phyloP scores from a whole-genome alignment of 1,139 yeast genomes.

The Taiozyma onychis region DNA sequence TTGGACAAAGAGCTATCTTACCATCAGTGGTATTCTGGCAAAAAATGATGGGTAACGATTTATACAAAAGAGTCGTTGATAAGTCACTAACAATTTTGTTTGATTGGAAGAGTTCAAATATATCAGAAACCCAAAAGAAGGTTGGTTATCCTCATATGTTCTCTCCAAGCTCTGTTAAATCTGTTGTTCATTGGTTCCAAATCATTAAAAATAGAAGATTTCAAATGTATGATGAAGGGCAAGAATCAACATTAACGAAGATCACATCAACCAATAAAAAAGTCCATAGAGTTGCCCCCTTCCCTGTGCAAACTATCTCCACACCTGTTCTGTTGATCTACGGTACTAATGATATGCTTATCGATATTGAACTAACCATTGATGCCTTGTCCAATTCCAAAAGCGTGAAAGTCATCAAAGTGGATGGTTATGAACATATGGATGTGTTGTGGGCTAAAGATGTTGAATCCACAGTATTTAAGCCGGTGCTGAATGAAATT shows the following conservation, averaged over 20 bases:
- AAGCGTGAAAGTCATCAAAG: constrained; percentile 38
- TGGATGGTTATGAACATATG: constrained; percentile 63
- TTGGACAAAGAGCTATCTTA: constrained; percentile 62
- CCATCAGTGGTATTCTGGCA: constrained; percentile 76
- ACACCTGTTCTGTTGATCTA: constrained; percentile 66
- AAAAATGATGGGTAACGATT: constrained; percentile 65
- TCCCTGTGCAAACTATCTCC: constrained; percentile 49
- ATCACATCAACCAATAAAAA: constrained; percentile 20
- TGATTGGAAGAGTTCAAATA: constrained; percentile 66
- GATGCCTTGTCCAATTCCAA: constrained; percentile 39
- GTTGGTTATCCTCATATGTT: constrained; percentile 76
- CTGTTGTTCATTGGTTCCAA: constrained; percentile 92
- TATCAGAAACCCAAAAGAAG: constrained; percentile 60
- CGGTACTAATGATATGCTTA: constrained; percentile 71
- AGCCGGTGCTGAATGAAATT: constrained; percentile 21
- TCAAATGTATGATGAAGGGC: constrained; percentile 56
- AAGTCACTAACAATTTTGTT: constrained; percentile 50
- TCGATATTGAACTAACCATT: constrained; percentile 70
- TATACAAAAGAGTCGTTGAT: constrained; percentile 58
- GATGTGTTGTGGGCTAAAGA: constrained; percentile 86
- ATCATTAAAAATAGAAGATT: constrained; percentile 65
- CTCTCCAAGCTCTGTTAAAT: constrained; percentile 78
- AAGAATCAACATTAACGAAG: constrained; percentile 25
- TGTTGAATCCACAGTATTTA: constrained; percentile 41
- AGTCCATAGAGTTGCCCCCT: constrained; percentile 53